A percentile compares a stretch with the other conserved stretches of the same genome.
Conservation (phyloP, 352 stramenopile species). For the Pythium sukuiense region DNA sequence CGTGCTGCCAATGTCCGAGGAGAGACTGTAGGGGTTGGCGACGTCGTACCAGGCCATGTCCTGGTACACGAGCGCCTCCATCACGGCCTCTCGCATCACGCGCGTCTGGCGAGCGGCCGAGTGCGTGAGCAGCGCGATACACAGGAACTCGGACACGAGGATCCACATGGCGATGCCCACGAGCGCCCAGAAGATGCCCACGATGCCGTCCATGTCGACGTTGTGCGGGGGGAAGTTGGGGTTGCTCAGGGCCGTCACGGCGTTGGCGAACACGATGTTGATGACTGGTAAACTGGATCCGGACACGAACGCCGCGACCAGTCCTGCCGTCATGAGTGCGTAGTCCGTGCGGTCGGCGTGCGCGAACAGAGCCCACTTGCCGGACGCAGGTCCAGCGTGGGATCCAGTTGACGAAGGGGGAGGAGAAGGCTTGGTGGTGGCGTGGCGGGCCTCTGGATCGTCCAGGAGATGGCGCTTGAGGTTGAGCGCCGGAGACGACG, state of each 20-base stretch:
- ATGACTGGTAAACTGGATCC: slow-evolving; percentile 24
- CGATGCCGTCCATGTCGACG: slow-evolving; percentile 29
- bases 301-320: slow-evolving; percentile 26
- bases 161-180: slow-evolving; percentile 29
- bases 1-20: slow-evolving; percentile 47
- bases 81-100: slow-evolving; percentile 26
- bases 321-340: slow-evolving; percentile 20
- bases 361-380: slow-evolving; percentile 26
- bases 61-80: slow-evolving; percentile 26
- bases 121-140: slow-evolving; percentile 25
- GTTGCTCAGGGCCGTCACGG: slow-evolving; percentile 29
- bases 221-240: slow-evolving; percentile 18
- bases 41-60: slow-evolving; percentile 21
- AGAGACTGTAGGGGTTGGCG: slow-evolving; percentile 35
- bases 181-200: slow-evolving; percentile 19
- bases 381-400: not conserved
- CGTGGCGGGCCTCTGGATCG: not conserved
- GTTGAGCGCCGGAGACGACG: not conserved
- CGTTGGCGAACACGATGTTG: slow-evolving; percentile 28
- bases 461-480: slow-evolving; percentile 22
- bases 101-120: slow-evolving; percentile 25
- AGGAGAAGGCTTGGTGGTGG: not conserved
- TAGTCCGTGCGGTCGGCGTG: slow-evolving; percentile 27
- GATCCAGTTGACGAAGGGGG: not conserved
- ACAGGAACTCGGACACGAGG: slow-evolving; percentile 26